Conservation (phyloP, 225 moss, liverwort and hornwort genomes). For the Sphagnum tenellum region DNA sequence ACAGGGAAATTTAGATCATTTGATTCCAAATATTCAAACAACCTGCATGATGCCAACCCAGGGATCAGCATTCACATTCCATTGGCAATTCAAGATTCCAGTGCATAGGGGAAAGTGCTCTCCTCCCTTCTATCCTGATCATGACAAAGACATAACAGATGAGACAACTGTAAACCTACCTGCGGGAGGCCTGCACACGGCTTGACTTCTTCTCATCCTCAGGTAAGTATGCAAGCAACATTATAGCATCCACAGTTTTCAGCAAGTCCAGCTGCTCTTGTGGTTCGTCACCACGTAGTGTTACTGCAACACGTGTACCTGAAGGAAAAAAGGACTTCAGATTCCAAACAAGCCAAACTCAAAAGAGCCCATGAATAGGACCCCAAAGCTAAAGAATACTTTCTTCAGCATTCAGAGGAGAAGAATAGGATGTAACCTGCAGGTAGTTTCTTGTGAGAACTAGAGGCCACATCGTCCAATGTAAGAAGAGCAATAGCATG, state of each 20-base stretch:
- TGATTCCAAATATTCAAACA: slow-evolving; percentile 76
- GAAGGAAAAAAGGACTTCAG: neutral
- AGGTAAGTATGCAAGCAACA: slow-evolving; percentile 70
- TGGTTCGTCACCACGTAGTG: slow-evolving; percentile 76
- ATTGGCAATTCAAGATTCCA: too few relatives aligned
- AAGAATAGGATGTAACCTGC: slow-evolving; percentile 21
- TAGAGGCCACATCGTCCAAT: slow-evolving; percentile 58
- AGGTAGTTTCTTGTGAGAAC: slow-evolving; percentile 49
- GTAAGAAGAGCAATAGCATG: slow-evolving; percentile 86
- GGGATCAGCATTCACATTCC: neutral
- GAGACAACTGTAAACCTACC: slow-evolving; percentile 11
- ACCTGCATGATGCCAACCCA: slow-evolving; percentile 30
- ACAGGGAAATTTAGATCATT: slow-evolving; percentile 69
- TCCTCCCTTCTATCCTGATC: too few relatives aligned
- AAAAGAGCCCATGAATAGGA: too few relatives aligned
- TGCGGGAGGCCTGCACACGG: slow-evolving; percentile 90
- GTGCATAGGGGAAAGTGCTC: too few relatives aligned
- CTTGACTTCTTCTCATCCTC: slow-evolving; percentile 79
- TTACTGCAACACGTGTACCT: slow-evolving; percentile 80
- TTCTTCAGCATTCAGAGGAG: too few relatives aligned
- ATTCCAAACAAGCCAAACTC: too few relatives aligned
- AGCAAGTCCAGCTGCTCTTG: slow-evolving; percentile 59
- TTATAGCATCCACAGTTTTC: slow-evolving; percentile 61
- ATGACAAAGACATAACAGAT: too few relatives aligned
- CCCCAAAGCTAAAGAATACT: too few relatives aligned